phyloP scores from a whole-genome alignment of 1,284 basidiomycete genomes.

The Grifola frondosa region DNA sequence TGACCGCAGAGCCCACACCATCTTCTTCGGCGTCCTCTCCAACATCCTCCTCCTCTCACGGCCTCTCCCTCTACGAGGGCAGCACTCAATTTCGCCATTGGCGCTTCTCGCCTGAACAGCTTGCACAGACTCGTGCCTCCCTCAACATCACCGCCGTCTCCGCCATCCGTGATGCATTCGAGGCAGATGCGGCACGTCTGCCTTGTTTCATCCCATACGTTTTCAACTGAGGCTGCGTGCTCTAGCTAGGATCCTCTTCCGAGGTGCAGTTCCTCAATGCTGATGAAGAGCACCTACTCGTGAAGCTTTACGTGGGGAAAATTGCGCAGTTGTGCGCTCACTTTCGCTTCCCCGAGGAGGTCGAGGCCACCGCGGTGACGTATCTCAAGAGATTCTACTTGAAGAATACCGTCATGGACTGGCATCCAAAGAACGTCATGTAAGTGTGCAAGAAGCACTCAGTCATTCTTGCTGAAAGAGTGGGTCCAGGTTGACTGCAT shows the following conservation, averaged over 20 bases:
- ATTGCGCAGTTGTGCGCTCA: conserved; percentile 83
- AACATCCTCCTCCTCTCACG: conserved; percentile 17
- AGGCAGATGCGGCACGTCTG: conserved; percentile 71
- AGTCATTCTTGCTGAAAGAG: no score
- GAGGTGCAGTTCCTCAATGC: conserved; percentile 74
- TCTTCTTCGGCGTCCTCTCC: conserved; percentile 5
- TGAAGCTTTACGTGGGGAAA: conserved; percentile 88
- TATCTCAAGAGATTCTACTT: conserved; percentile 98
- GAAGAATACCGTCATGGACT: conserved; percentile 98
- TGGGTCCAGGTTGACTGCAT: conserved; percentile 90
- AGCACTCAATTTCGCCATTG: conserved; percentile 88
- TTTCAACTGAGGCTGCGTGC: conserved; percentile 10
- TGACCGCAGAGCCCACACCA: conserved; percentile 11
- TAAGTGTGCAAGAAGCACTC: no score
- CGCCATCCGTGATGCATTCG: conserved; percentile 73
- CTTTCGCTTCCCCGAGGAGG: conserved; percentile 88
- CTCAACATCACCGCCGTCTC: conserved; percentile 76
- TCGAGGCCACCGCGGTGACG: conserved; percentile 88
- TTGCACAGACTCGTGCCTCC: conserved; percentile 57
- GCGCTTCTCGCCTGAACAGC: conserved; percentile 74
- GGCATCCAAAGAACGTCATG: conserved; percentile 99
- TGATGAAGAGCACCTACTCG: conserved; percentile 85
- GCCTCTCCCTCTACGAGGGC: conserved; percentile 65
- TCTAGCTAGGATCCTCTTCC: conserved; percentile 65
- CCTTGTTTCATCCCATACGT: conserved; percentile 9